Conservation (phyloP, 2,329 filamentous ascomycete species). For the Zasmidium angulare region DNA sequence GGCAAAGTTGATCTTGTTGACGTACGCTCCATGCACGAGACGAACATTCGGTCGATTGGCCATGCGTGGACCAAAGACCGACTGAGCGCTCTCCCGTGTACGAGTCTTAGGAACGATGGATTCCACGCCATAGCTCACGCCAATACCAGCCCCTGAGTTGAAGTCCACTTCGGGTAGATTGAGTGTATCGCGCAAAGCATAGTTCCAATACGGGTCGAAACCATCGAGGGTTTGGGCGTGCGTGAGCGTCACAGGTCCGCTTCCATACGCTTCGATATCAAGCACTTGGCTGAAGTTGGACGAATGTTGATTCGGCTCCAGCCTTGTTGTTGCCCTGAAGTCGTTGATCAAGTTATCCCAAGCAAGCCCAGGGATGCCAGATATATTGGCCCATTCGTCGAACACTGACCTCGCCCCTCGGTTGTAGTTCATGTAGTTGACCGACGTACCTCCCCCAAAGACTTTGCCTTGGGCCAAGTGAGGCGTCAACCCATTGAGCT, state of each 20-base stretch:
- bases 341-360: constrained; percentile 7
- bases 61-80: constrained; percentile 10
- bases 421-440: constrained; percentile 14
- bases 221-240: not conserved
- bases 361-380: constrained; percentile 6
- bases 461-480: constrained; percentile 3
- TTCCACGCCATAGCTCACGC: constrained; percentile 5
- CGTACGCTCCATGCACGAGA: constrained; percentile 9
- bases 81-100: constrained; percentile 8
- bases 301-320: not conserved
- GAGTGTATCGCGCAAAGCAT: constrained; percentile 3
- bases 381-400: constrained; percentile 14
- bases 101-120: constrained; percentile 8
- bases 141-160: constrained; percentile 7
- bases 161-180: constrained; percentile 7
- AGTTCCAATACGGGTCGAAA: constrained; percentile 4
- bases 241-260: constrained; percentile 10
- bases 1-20: constrained; percentile 11
- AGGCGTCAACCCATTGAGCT: constrained; percentile 7
- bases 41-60: constrained; percentile 11
- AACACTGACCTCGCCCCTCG: constrained; percentile 11
- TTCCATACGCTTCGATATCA: constrained; percentile 9
- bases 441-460: constrained; percentile 10
- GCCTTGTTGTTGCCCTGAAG: constrained; percentile 12
- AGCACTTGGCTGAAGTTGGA: constrained; percentile 5